Evolutionary conservation across 2,329 filamentous ascomycete genomes (phyloP).

Genomic region (Bimuria novae-zelandiae): DNA sequence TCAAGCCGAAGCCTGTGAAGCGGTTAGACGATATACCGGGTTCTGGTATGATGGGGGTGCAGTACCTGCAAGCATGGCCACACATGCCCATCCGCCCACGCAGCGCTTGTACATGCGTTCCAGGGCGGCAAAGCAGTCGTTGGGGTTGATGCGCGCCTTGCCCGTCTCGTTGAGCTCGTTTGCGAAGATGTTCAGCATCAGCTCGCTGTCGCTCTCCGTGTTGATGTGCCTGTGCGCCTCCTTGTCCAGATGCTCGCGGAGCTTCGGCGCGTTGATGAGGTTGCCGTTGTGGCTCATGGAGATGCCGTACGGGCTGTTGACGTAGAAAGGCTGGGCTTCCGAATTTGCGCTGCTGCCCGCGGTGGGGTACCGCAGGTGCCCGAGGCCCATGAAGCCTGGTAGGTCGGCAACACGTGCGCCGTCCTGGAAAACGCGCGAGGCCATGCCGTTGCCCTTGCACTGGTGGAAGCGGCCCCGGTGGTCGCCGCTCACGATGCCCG

Average conservation of each 20-base stretch:
- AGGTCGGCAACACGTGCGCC: constrained; percentile 74
- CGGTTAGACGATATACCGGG: background rate
- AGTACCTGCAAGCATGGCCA: constrained; percentile 75
- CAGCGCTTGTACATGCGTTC: constrained; percentile 73
- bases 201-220: constrained; percentile 84
- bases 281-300: constrained; percentile 87
- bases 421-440: constrained; percentile 81
- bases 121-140: constrained; percentile 76
- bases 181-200: constrained; percentile 88
- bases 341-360: constrained; percentile 82
- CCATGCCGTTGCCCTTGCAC: constrained; percentile 89
- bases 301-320: constrained; percentile 83
- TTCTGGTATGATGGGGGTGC: background rate
- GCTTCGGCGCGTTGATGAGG: constrained; percentile 75
- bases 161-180: constrained; percentile 79
- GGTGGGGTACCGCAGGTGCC: constrained; percentile 87
- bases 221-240: constrained; percentile 87
- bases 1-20: constrained; percentile 69
- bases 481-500: constrained; percentile 77
- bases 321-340: constrained; percentile 91
- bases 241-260: constrained; percentile 73
- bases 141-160: constrained; percentile 77
- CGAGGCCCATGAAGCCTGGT: constrained; percentile 84
- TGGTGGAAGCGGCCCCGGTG: constrained; percentile 81
- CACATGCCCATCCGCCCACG: constrained; percentile 78